Conservation (phyloP, 441 rosid genomes). For the Cnidoscolus chayamansa region DNA sequence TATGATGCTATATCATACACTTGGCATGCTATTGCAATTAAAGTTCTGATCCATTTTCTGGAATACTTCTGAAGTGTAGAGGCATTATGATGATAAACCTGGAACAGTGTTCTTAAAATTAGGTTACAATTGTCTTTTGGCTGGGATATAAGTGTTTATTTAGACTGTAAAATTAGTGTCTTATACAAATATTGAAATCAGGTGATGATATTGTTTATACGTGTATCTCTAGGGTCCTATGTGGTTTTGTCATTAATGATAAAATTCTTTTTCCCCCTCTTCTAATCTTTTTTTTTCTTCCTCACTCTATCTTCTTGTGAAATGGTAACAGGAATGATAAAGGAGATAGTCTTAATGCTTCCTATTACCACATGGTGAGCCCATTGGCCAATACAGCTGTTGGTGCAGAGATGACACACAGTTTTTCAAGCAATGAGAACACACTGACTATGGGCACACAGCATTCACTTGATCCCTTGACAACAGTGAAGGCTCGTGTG, state of each 20-base stretch:
- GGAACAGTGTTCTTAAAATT: background rate
- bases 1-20: background rate
- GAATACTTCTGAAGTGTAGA: background rate
- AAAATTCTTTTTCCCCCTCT: background rate
- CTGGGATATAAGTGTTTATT: background rate
- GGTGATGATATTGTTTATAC: background rate
- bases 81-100: conserved; percentile 1
- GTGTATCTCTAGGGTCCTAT: background rate
- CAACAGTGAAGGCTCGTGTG: conserved; percentile 79
- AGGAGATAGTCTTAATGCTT: conserved; percentile 64
- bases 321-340: conserved; percentile 72
- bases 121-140: background rate
- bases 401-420: conserved; percentile 87
- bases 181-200: background rate
- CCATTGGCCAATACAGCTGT: conserved; percentile 82
- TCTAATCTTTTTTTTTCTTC: background rate
- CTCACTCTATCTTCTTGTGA: background rate
- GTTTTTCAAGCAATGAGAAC: conserved; percentile 79
- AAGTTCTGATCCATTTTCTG: background rate
- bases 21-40: too few species aligned
- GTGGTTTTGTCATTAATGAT: conserved; percentile 10
- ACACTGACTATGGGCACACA: conserved; percentile 77
- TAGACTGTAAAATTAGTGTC: background rate
- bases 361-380: conserved; percentile 83
- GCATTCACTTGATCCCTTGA: conserved; percentile 80